These are phyloP conservation scores for Dactylellina sp. DNA, from an alignment of 2,329 filamentous ascomycete species.

Conservation along the genomic window DNA sequence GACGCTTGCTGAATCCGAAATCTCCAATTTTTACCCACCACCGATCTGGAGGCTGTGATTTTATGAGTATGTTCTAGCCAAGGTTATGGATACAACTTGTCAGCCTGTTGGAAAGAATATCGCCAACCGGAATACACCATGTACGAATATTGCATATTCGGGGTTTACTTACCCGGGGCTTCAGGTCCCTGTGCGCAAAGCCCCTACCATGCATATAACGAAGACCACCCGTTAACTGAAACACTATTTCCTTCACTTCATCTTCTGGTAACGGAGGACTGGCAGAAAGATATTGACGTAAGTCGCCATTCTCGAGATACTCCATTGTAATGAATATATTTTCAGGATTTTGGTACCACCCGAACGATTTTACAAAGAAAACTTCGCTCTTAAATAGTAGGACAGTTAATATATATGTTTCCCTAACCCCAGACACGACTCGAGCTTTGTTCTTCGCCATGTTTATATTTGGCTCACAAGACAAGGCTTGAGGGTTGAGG, in stretches of 20 bases:
- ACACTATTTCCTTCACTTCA: slow-evolving; percentile 5
- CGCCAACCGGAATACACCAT: too few relatives aligned
- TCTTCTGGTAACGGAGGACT: background rate
- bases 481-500: too few relatives aligned
- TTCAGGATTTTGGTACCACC: slow-evolving; percentile 58
- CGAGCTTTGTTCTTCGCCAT: too few relatives aligned
- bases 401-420: background rate
- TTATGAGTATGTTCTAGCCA: slow-evolving; percentile 12
- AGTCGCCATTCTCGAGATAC: slow-evolving; percentile 58
- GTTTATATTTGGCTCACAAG: too few relatives aligned
- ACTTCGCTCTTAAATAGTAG: slow-evolving; percentile 3
- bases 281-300: slow-evolving; percentile 36
- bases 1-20: slow-evolving; percentile 18
- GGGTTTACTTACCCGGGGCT: slow-evolving; percentile 4
- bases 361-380: slow-evolving; percentile 58
- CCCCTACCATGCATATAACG: slow-evolving; percentile 25
- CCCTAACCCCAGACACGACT: too few relatives aligned
- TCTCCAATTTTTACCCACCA: slow-evolving; percentile 25
- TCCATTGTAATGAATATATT: slow-evolving; percentile 60
- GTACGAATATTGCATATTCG: background rate
- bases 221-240: background rate
- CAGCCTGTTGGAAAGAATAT: too few relatives aligned
- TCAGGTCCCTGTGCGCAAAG: slow-evolving; percentile 13
- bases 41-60: slow-evolving; percentile 1
- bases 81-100: background rate